phyloP scores from a whole-genome alignment of 768 basidiomycete species.

The Mycena galopus region DNA sequence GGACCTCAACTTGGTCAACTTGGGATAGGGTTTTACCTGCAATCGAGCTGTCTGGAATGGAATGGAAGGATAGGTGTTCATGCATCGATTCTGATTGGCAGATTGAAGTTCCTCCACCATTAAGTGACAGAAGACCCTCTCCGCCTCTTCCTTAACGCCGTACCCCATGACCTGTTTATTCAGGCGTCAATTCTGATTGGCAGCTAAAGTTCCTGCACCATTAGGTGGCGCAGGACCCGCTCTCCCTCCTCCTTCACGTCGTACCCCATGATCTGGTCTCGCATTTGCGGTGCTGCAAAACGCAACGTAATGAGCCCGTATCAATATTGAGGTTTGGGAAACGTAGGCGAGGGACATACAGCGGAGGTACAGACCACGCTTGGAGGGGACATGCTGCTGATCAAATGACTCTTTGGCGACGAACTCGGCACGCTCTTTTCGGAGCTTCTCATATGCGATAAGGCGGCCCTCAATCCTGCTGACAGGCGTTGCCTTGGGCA shows the following conservation, averaged over 20 bases:
- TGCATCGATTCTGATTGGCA: too few species aligned
- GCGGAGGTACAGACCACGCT: conserved; percentile 30
- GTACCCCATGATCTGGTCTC: conserved; percentile 29
- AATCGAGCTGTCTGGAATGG: too few species aligned
- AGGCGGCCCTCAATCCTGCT: conserved; percentile 9
- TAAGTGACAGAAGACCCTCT: too few species aligned
- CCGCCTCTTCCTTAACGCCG: conserved; percentile 13
- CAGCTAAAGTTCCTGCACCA: not conserved
- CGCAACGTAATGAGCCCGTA: not conserved
- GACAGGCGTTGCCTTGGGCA: not conserved
- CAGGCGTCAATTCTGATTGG: not conserved
- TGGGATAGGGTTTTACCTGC: too few species aligned
- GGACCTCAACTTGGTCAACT: too few species aligned
- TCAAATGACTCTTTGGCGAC: conserved; percentile 28
- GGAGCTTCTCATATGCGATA: conserved; percentile 22
- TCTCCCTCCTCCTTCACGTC: conserved; percentile 18
- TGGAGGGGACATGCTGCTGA: conserved; percentile 24
- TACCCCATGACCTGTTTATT: not conserved
- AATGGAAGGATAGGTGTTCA: too few species aligned
- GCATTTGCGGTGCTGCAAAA: conserved; percentile 22
- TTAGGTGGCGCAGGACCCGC: conserved; percentile 1
- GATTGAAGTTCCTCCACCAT: not conserved
- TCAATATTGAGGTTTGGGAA: not conserved
- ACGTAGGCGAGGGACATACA: conserved; percentile 10
- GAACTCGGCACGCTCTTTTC: conserved; percentile 31